Base-by-base conservation (phyloP, 2,329 filamentous ascomycete genomes). In the Calonectria pauciramosa region DNA sequence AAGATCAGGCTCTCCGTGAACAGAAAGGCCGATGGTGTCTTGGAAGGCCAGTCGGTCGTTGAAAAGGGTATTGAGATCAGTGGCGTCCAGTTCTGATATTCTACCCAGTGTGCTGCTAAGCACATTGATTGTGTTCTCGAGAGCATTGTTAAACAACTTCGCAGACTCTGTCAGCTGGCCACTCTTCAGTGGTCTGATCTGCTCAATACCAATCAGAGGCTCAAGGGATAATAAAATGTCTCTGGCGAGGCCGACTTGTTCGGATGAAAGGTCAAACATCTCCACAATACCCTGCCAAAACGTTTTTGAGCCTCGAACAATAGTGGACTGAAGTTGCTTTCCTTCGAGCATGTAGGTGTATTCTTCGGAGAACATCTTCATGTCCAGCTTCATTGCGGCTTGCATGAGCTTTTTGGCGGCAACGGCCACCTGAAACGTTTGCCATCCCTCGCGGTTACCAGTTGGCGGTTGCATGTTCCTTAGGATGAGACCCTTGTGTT, bases 1-100 rank as follows among this genome's bases (percentile, higher is more conserved):
- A 41, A 97, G 93, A 72, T 93, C 90, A 71, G 94, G 88, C 78
- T 97, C 93, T 20, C 95, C 94, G 54, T 96, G 96, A 71, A 98
- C 92, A 9, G 98, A 91, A 23, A 95, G 90, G 6, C 94, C 93
- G 59, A 98, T 92, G 52, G 98, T 89, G 47, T 94, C 92, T 77
- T 93, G 92, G 74, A 95, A 94, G 9, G 93, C 93, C 52, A 92
- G 87, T 26, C 91, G 89, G 72, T 93, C 92, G 68, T 91, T 88
- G 80, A 95, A 95, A 14, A 99, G 86, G 30, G 90, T 87, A 72
- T 92, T 90, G 51, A 99, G 87, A 73, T 96, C 92, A 5, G 89
- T 86, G 0, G 91, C 88, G 26, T 91, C 90, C 80, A 98, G 96
- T 75, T 96, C 94, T 44, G 93, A 93, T 54, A 99, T 86, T 14